Evolutionary conservation across 106 monocot species (phyloP).

Genomic region (Dendrobium huoshanense): DNA sequence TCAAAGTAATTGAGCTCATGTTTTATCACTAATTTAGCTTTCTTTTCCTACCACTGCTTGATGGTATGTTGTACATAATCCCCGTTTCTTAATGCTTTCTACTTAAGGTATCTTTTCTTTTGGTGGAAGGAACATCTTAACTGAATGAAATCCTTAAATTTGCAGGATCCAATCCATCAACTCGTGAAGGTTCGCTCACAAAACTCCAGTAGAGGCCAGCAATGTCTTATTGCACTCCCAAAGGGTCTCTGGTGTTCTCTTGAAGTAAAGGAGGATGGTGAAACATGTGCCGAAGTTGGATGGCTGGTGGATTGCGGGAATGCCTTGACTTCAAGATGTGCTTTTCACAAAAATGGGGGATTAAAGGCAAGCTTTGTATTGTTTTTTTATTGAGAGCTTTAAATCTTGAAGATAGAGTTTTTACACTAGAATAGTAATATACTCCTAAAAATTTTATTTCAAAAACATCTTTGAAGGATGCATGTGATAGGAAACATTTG

Average conservation of each 20-base stretch:
- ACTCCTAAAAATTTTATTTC: no score
- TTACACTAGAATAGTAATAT: no score
- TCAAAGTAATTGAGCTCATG: background rate
- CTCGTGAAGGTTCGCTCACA: conserved; percentile 18
- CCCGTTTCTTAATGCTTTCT: background rate
- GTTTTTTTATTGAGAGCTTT: no score
- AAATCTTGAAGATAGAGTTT: no score
- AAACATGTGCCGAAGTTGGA: conserved; percentile 40
- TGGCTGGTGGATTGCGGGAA: conserved; percentile 33
- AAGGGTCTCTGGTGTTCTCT: conserved; percentile 47
- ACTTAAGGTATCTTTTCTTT: background rate
- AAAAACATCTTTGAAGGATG: no score
- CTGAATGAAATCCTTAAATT: background rate
- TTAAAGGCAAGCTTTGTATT: conserved; percentile 28
- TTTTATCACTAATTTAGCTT: background rate
- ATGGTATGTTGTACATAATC: background rate
- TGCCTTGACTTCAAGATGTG: conserved; percentile 44
- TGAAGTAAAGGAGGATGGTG: conserved; percentile 27
- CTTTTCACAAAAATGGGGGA: conserved; percentile 25
- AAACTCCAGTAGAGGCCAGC: conserved; percentile 22
- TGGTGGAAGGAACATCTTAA: background rate
- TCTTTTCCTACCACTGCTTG: no score
- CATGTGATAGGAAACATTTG: no score
- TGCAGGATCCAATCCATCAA: conserved; percentile 32
- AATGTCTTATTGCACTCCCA: conserved; percentile 36